Conservation (phyloP, 2,329 filamentous ascomycete species). For the Acrocalymma vagum region DNA sequence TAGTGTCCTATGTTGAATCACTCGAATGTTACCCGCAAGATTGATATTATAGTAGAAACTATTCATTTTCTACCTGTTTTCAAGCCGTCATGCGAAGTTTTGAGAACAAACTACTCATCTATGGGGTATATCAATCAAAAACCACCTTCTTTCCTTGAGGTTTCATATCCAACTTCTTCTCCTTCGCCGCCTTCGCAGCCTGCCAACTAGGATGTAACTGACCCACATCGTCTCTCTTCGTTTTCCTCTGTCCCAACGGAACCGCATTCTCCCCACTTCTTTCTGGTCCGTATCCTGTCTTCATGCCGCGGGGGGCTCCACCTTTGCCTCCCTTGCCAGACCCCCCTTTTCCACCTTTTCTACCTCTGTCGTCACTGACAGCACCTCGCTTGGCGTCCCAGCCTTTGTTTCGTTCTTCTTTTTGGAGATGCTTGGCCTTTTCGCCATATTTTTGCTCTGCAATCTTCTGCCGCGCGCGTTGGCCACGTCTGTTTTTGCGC, state of each 20-base stretch:
- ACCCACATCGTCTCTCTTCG: constrained; percentile 58
- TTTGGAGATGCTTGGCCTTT: constrained; percentile 72
- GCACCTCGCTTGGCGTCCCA: constrained; percentile 69
- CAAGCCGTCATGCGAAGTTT: too few species aligned
- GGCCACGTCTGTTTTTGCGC: constrained; percentile 78
- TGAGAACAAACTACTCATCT: not conserved
- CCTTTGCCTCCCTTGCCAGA: constrained; percentile 28
- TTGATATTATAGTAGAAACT: too few species aligned
- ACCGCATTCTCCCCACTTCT: constrained; percentile 42
- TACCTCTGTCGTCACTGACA: constrained; percentile 40
- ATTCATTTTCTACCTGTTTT: too few species aligned
- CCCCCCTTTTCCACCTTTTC: constrained; percentile 28
- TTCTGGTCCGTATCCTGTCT: constrained; percentile 33
- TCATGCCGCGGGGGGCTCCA: constrained; percentile 24
- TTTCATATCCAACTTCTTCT: constrained; percentile 57
- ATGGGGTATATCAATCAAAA: constrained; percentile 62
- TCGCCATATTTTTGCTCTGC: constrained; percentile 82
- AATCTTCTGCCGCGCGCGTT: constrained; percentile 79
- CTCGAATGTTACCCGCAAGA: too few species aligned
- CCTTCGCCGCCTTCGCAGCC: constrained; percentile 68
- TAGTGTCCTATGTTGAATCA: too few species aligned
- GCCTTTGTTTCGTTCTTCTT: constrained; percentile 57
- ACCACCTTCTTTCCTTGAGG: constrained; percentile 70
- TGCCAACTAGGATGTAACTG: constrained; percentile 72
- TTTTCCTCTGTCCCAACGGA: constrained; percentile 33